Evolutionary conservation across 73 alveolate genomes (phyloP), one percentile per base, ranked within the genome.

Genomic region (Uronychia setigera): DNA sequence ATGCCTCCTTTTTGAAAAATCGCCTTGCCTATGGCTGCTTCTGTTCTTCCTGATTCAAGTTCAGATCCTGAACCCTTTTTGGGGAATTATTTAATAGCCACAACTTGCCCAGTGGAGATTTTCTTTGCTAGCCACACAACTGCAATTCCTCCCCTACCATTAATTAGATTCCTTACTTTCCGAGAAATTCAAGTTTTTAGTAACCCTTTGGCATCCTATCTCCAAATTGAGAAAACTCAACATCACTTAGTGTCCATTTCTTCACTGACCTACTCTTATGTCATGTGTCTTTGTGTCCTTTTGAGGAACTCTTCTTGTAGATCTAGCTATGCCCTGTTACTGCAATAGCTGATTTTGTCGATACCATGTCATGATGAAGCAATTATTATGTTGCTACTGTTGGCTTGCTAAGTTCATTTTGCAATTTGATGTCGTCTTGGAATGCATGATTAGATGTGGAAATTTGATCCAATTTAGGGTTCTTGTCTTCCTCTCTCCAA

Each of bases 1-100:
- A 28, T 26, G 33, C 86, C 77, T 5, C 74, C 89, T 29, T 60
- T 74, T 9, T 75, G 74, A 35, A 82, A 82, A 58, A 82, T 26
- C 34, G 67, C 1, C 60, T 74, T 30, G 32, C 58, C 77, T 1
- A 82, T 74, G 32, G 31, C 33, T 1, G 83, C 78, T 33, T 82
- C 89, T 1, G 74, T 79, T 80, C 75, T 74, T 13, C 86, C 92
- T 29, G 80, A 77, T 31, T 75, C 89, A 28, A 60, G 33, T 9
- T 86, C 91, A 0, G 92, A 86, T 11, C 59, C 27, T 26, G 86
- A 86, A 1, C 76, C 80, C 57, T 60, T 58, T 76, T 83, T 92
- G 14, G 96, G 90, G 79, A 94, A 84, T 78, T 94, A 88, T 79
- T 94, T 94, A 58, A 92, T 77, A 5, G 98, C 98, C 19, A 92